Evolutionary conservation across 1,139 yeast genomes (phyloP).

Genomic region (Protomyces gravidus): DNA sequence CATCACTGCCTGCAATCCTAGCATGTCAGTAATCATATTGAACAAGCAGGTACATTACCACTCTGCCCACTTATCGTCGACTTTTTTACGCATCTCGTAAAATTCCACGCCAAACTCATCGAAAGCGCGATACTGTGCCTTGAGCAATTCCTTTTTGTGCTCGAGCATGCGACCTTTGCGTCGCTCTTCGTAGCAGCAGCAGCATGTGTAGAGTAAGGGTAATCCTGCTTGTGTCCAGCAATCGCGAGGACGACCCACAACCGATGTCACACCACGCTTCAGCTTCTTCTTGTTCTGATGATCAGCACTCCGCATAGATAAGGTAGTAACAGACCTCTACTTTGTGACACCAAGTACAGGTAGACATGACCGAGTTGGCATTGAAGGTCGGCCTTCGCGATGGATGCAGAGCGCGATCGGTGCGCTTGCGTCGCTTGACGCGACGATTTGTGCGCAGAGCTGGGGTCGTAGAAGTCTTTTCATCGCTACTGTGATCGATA

Average conservation of each 20-base stretch:
- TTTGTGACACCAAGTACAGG: not conserved
- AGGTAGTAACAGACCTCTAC: not conserved
- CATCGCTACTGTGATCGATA: not conserved
- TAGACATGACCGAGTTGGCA: not conserved
- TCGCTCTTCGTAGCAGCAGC: slow-evolving; percentile 26
- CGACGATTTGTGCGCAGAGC: not conserved
- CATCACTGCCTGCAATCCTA: slow-evolving; percentile 13
- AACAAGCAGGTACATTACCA: not conserved
- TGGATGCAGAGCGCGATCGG: not conserved
- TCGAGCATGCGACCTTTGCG: slow-evolving; percentile 21
- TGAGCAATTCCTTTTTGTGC: slow-evolving; percentile 24
- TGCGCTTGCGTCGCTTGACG: not conserved
- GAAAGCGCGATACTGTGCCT: slow-evolving; percentile 21
- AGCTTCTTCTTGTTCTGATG: not conserved
- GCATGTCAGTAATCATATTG: not conserved
- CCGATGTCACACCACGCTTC: slow-evolving; percentile 22
- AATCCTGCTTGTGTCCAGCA: slow-evolving; percentile 17
- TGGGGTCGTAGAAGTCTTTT: not conserved
- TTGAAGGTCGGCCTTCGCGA: not conserved
- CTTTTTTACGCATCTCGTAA: slow-evolving; percentile 20
- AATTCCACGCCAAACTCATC: slow-evolving; percentile 13
- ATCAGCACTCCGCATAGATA: not conserved
- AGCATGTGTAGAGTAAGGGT: slow-evolving; percentile 21
- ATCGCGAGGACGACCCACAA: slow-evolving; percentile 23
- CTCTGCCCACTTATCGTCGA: not conserved